Evolutionary conservation across 495 filamentous ascomycete species (phyloP).

Genomic region (Aspergillus hancockii): DNA sequence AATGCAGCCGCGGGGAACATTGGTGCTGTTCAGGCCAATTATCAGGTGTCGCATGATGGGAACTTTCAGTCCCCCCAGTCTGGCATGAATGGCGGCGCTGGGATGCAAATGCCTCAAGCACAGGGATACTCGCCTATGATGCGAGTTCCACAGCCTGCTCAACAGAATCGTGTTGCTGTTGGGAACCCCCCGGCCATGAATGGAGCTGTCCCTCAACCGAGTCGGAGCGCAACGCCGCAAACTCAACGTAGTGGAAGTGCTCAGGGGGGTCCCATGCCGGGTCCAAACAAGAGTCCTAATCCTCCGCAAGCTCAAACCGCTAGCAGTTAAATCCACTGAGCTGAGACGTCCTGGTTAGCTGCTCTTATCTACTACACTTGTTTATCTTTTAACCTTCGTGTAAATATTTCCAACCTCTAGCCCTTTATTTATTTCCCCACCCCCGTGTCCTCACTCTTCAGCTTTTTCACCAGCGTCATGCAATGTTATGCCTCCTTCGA

Average conservation of each 20-base stretch:
- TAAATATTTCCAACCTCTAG: constrained; percentile 37
- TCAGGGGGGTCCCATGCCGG: constrained; percentile 39
- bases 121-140: constrained; percentile 76
- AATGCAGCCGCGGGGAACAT: constrained; percentile 63
- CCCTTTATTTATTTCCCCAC: constrained; percentile 3
- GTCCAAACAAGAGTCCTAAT: constrained; percentile 45
- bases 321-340: constrained; percentile 27
- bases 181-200: constrained; percentile 45
- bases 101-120: constrained; percentile 49
- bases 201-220: constrained; percentile 39
- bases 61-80: constrained; percentile 41
- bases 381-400: constrained; percentile 28
- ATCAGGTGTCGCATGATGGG: constrained; percentile 42
- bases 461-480: constrained; percentile 18
- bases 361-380: constrained; percentile 9
- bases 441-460: constrained; percentile 5
- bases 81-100: constrained; percentile 36
- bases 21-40: constrained; percentile 39
- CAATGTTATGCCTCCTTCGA: constrained; percentile 18
- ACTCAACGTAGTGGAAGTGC: constrained; percentile 49
- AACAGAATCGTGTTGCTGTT: constrained; percentile 42
- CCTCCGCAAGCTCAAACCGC: constrained; percentile 47
- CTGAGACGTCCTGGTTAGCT: constrained; percentile 2
- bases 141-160: constrained; percentile 62
- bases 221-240: constrained; percentile 52